These are phyloP conservation scores for Suillus subaureus DNA, from an alignment of 768 basidiomycete genomes.

Conservation along the genomic window DNA sequence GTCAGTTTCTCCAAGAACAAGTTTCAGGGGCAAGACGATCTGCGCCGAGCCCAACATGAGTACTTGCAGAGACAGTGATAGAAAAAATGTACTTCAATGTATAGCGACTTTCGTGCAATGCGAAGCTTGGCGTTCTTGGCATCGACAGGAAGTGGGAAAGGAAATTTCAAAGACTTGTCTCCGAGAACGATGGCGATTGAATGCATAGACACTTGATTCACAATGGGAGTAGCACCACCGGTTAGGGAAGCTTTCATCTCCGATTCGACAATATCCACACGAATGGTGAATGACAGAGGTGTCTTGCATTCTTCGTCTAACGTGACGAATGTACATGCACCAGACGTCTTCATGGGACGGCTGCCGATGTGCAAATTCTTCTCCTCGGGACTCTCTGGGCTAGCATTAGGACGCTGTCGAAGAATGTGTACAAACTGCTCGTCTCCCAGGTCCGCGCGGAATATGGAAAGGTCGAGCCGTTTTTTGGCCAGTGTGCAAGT, in stretches of 20 bases:
- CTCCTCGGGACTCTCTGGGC: conserved; percentile 12
- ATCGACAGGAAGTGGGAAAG: conserved; percentile 49
- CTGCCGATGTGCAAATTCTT: conserved; percentile 18
- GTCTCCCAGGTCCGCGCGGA: not conserved
- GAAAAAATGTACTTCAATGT: conserved; percentile 37
- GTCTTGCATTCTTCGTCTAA: conserved; percentile 19
- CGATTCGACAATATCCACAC: conserved; percentile 27
- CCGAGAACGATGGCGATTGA: conserved; percentile 15
- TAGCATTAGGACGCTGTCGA: conserved; percentile 16
- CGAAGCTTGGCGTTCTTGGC: conserved; percentile 40
- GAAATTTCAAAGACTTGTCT: conserved; percentile 28
- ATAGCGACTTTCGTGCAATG: conserved; percentile 57
- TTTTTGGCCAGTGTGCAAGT: conserved; percentile 13
- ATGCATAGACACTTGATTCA: conserved; percentile 14
- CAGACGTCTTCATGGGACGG: not conserved
- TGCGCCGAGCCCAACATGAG: conserved; percentile 1
- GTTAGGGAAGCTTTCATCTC: conserved; percentile 18
- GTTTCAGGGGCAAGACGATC: conserved; percentile 25
- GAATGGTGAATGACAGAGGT: conserved; percentile 22
- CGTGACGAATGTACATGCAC: conserved; percentile 4
- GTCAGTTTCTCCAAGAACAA: conserved; percentile 16
- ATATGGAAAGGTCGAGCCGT: not conserved
- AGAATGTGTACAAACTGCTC: not conserved
- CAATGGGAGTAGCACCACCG: conserved; percentile 20
- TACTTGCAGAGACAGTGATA: not conserved